Percentiles rank a stretch among this genome's conserved stretches.
Conservation (phyloP, 1,284 basidiomycete species). For the Paramarasmius palmivorus region DNA sequence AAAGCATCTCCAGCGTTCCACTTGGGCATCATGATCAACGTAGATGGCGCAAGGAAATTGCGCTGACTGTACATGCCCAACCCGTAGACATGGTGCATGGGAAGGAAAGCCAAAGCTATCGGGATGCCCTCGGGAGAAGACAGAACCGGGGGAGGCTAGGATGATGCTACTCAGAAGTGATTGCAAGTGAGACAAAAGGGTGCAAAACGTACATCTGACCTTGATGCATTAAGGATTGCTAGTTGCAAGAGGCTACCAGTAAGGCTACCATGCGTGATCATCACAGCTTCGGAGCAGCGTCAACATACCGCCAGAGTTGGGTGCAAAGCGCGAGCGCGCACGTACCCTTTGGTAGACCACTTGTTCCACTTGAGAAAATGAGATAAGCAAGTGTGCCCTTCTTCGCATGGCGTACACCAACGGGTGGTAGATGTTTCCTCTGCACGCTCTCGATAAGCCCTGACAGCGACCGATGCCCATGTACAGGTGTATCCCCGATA, state of each 20-base stretch:
- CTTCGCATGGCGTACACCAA: slow-evolving; percentile 47
- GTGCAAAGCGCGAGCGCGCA: background rate
- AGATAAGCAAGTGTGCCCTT: slow-evolving; percentile 69
- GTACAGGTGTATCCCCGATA: background rate
- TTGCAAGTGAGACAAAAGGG: background rate
- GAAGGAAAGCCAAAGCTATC: slow-evolving; percentile 56
- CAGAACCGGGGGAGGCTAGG: slow-evolving; percentile 37
- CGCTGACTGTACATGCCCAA: slow-evolving; percentile 26
- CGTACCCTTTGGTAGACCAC: slow-evolving; percentile 73
- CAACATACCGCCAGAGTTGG: background rate
- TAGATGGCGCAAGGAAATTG: slow-evolving; percentile 33
- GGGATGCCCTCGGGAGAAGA: slow-evolving; percentile 43
- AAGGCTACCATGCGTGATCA: slow-evolving; percentile 75
- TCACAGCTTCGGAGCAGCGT: slow-evolving; percentile 49
- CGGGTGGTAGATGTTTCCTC: slow-evolving; percentile 37
- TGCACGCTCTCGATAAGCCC: slow-evolving; percentile 29
- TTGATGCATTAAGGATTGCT: slow-evolving; percentile 28
- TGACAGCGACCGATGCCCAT: background rate
- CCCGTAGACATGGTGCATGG: slow-evolving; percentile 71
- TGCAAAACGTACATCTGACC: background rate
- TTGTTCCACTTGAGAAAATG: slow-evolving; percentile 78
- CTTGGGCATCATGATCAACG: slow-evolving; percentile 53
- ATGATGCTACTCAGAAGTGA: slow-evolving; percentile 8
- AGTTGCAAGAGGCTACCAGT: slow-evolving; percentile 46
- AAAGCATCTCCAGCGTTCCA: slow-evolving; percentile 56